A percentile compares a stretch with the other conserved stretches of the same genome.
Conservation (phyloP, 2,329 filamentous ascomycete species). For the Dactylonectria macrodidyma region DNA sequence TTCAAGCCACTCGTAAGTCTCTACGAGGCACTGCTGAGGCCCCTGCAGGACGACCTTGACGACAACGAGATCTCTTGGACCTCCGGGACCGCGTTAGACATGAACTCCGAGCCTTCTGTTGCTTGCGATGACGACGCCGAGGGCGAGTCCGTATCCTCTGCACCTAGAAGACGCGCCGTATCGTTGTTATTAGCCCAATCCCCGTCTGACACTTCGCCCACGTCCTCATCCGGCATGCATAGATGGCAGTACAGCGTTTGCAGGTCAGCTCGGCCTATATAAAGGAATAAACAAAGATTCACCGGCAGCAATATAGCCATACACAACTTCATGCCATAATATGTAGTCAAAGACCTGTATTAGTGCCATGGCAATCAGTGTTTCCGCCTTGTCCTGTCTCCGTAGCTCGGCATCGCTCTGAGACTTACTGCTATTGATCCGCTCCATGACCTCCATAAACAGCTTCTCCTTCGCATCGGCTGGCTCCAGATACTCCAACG, state of each 20-base stretch:
- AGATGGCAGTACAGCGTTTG: slow-evolving; percentile 32
- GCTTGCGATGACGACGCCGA: too few relatives aligned
- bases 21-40: too few relatives aligned
- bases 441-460: slow-evolving; percentile 28
- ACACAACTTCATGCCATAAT: slow-evolving; percentile 37
- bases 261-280: slow-evolving; percentile 32
- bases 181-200: too few relatives aligned
- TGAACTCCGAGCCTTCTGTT: too few relatives aligned
- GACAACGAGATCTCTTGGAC: too few relatives aligned
- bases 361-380: slow-evolving; percentile 36
- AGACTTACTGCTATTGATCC: slow-evolving; percentile 20
- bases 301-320: slow-evolving; percentile 45
- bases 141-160: too few relatives aligned
- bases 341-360: slow-evolving; percentile 42
- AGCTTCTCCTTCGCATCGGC: slow-evolving; percentile 29
- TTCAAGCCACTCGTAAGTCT: too few relatives aligned
- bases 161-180: too few relatives aligned
- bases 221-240: too few relatives aligned
- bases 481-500: slow-evolving; percentile 11
- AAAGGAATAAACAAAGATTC: slow-evolving; percentile 47
- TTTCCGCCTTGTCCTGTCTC: slow-evolving; percentile 20
- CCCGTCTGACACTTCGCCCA: too few relatives aligned
- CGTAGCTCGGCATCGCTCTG: neutral
- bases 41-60: too few relatives aligned
- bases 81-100: too few relatives aligned